Conservation (phyloP, 2,329 filamentous ascomycete species). For the Talaromyces atroroseus region DNA sequence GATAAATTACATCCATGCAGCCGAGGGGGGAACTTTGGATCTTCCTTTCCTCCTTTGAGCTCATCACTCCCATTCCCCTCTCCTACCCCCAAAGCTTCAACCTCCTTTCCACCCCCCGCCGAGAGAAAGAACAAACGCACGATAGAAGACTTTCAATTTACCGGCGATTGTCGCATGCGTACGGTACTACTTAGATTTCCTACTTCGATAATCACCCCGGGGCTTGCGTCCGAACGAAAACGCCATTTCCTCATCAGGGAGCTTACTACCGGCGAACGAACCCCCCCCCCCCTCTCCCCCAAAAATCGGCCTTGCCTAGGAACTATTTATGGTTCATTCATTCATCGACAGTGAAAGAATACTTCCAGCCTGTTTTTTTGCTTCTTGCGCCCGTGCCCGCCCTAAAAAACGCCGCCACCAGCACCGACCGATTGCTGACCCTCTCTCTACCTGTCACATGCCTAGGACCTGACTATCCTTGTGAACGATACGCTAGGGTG, state of each 20-base stretch:
- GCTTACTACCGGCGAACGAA: background rate
- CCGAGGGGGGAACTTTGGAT: background rate
- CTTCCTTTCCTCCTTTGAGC: background rate
- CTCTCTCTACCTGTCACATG: background rate
- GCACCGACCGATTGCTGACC: background rate
- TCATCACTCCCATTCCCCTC: background rate
- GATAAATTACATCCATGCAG: background rate
- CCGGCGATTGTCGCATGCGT: background rate
- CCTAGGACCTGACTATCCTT: background rate
- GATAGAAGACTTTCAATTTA: background rate
- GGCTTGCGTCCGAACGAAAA: slow-evolving; percentile 3
- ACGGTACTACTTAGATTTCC: background rate
- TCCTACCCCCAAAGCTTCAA: too few species aligned
- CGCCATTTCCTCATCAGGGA: background rate
- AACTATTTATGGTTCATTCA: too few species aligned
- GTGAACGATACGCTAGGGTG: background rate
- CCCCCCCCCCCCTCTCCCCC: background rate
- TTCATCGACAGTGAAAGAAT: too few species aligned
- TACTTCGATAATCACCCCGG: background rate
- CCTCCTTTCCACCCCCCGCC: background rate
- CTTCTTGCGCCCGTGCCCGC: too few species aligned
- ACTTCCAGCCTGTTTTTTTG: background rate
- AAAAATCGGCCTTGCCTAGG: background rate
- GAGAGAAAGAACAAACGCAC: background rate
- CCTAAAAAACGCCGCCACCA: background rate